Evolutionary conservation across 2,329 filamentous ascomycete genomes (phyloP).

Genomic region (Truncatella angustata): DNA sequence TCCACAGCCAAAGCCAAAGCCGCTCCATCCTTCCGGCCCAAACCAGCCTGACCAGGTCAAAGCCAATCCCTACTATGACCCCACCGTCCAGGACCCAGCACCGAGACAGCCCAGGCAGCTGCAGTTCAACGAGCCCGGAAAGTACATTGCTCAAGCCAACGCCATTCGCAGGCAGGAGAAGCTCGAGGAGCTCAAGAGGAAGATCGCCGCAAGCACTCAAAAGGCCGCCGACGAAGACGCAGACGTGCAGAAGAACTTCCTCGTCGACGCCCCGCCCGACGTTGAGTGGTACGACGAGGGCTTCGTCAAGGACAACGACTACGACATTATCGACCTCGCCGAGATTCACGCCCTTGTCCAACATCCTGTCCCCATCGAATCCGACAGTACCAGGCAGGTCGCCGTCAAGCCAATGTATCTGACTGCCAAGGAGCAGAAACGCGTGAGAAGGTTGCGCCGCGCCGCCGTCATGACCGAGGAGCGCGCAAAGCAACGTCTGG

Average conservation of each 20-base stretch:
- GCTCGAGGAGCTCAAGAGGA: conserved; percentile 91
- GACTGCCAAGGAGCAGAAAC: conserved; percentile 86
- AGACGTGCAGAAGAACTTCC: conserved; percentile 84
- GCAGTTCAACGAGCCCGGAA: conserved; percentile 91
- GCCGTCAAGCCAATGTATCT: conserved; percentile 87
- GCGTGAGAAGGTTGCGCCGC: conserved; percentile 82
- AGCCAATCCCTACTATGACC: conserved; percentile 80
- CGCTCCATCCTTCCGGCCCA: conserved; percentile 26
- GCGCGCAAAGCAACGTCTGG: conserved; percentile 92
- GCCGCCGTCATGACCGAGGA: conserved; percentile 94
- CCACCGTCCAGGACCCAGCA: conserved; percentile 60
- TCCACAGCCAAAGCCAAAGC: conserved; percentile 29
- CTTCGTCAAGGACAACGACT: conserved; percentile 71
- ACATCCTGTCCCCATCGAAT: conserved; percentile 86
- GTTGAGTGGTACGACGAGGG: conserved; percentile 99
- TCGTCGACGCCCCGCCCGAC: conserved; percentile 79
- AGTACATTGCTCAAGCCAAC: conserved; percentile 93
- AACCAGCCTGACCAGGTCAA: conserved; percentile 31
- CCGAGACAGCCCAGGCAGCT: conserved; percentile 72
- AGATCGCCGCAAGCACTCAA: conserved; percentile 81
- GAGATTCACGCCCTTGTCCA: conserved; percentile 85
- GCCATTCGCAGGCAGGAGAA: conserved; percentile 83
- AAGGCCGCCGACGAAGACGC: conserved; percentile 92
- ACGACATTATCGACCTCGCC: conserved; percentile 73
- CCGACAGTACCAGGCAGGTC: conserved; percentile 74